Conservation (phyloP, 345 rosid genomes). For the Rubroshorea leprosula region DNA sequence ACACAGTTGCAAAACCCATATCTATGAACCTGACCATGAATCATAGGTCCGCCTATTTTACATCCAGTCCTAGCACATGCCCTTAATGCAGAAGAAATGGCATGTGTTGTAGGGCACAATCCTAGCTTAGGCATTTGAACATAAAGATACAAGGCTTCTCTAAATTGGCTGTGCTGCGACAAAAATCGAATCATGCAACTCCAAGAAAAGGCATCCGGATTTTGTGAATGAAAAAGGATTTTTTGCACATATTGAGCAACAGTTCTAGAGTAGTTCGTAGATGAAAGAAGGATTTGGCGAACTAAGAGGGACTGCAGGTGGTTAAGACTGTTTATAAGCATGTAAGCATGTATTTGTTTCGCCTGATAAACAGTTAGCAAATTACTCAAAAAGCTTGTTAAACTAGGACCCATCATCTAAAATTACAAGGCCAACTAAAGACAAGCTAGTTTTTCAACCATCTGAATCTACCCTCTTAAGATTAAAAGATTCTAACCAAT, state of each 20-base stretch:
- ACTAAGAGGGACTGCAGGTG: conserved; percentile 41
- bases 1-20: conserved; percentile 52
- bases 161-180: conserved; percentile 49
- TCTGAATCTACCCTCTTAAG: no score
- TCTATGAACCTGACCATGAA: conserved; percentile 52
- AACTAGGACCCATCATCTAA: conserved; percentile 26
- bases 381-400: conserved; percentile 29
- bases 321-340: conserved; percentile 31
- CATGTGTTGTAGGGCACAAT: conserved; percentile 43
- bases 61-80: conserved; percentile 45
- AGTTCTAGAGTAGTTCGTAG: conserved; percentile 33
- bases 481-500: no score
- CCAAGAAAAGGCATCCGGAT: conserved; percentile 51
- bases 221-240: conserved; percentile 30
- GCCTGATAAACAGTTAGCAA: conserved; percentile 28
- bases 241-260: conserved; percentile 30
- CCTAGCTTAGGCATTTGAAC: conserved; percentile 46
- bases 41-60: conserved; percentile 28
- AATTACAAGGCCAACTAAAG: background rate
- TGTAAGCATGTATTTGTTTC: conserved; percentile 45
- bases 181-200: conserved; percentile 51
- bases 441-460: background rate
- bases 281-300: conserved; percentile 36
- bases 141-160: conserved; percentile 40
- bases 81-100: conserved; percentile 54